Conservation (phyloP, 441 rosid genomes). For the Mallotus japonicus region DNA sequence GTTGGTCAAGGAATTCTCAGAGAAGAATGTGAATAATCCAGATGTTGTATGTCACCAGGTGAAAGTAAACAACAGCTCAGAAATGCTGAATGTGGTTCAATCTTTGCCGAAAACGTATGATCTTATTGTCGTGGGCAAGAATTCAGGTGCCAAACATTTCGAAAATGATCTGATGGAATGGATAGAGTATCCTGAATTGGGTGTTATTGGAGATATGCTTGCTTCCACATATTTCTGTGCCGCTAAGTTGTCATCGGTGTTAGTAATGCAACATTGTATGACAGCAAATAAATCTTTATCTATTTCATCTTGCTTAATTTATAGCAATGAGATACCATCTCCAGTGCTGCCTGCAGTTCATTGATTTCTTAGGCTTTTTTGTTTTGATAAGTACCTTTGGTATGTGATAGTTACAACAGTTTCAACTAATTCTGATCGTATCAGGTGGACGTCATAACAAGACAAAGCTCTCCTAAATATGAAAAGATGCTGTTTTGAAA, state of each 20-base stretch:
- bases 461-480: no score
- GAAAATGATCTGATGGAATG: slow-evolving; percentile 28
- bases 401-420: no score
- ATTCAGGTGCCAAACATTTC: background rate
- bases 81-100: slow-evolving; percentile 20
- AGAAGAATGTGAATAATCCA: background rate
- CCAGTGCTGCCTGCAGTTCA: background rate
- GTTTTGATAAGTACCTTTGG: no score
- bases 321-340: background rate
- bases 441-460: no score
- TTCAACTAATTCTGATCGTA: no score
- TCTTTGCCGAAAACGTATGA: slow-evolving; percentile 21
- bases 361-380: background rate
- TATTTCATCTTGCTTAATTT: background rate
- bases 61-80: background rate
- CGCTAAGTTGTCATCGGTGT: slow-evolving; percentile 15
- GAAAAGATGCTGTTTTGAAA: no score
- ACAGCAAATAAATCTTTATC: background rate
- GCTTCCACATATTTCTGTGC: slow-evolving; percentile 24
- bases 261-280: slow-evolving; percentile 28
- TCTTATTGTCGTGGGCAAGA: slow-evolving; percentile 35
- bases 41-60: background rate
- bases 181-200: slow-evolving; percentile 39
- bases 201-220: slow-evolving; percentile 42
- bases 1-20: slow-evolving; percentile 22